A percentile compares a stretch with the other conserved stretches of the same genome.
Conservation (phyloP, 2,329 filamentous ascomycete genomes). For the Huntiella bhutanensis region DNA sequence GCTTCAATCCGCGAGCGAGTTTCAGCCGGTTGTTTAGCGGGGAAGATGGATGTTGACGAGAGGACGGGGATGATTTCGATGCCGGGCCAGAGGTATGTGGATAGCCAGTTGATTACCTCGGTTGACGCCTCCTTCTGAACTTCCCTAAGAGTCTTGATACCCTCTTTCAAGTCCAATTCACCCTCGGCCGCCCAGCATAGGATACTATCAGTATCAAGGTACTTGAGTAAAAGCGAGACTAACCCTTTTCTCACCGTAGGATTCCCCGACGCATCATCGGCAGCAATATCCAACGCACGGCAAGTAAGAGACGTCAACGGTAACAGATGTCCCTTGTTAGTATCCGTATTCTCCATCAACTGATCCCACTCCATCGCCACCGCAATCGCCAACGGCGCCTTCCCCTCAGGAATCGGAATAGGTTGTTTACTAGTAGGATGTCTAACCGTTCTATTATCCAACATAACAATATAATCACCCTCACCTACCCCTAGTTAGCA, state of each 20-base stretch:
- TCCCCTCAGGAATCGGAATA: constrained; percentile 52
- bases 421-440: constrained; percentile 54
- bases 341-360: constrained; percentile 63
- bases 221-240: constrained; percentile 53
- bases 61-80: constrained; percentile 62
- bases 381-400: constrained; percentile 64
- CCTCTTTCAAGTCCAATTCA: constrained; percentile 24
- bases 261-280: constrained; percentile 34
- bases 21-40: constrained; percentile 48
- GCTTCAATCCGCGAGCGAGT: constrained; percentile 60
- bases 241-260: constrained; percentile 45
- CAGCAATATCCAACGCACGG: constrained; percentile 62
- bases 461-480: not conserved
- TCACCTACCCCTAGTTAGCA: too few relatives aligned
- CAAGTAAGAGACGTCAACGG: constrained; percentile 74
- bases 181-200: constrained; percentile 64
- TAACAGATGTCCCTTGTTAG: constrained; percentile 69
- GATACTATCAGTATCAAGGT: constrained; percentile 79
- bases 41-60: constrained; percentile 59
- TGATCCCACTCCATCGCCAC: constrained; percentile 90
- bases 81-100: constrained; percentile 62
- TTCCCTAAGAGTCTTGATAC: constrained; percentile 39
- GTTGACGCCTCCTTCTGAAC: constrained; percentile 52
- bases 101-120: constrained; percentile 54
- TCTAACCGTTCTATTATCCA: constrained; percentile 57